Evolutionary conservation across 2,329 filamentous ascomycete genomes (phyloP), one percentile per base, ranked within the genome.

Genomic region (Acrocalymma vagum): DNA sequence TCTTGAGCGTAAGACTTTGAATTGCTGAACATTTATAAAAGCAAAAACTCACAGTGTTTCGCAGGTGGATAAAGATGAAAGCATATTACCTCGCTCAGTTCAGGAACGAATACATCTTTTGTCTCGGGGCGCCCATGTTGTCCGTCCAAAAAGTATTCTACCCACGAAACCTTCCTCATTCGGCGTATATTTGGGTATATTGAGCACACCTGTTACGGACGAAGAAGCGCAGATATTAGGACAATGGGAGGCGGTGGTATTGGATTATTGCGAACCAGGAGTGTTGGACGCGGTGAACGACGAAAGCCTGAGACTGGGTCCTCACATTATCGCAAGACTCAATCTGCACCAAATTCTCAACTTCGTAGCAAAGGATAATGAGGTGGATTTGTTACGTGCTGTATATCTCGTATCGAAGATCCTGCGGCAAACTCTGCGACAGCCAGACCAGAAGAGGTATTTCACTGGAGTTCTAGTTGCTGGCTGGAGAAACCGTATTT

Each of bases 401-500:
- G 47, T 63, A 2, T 52, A 65, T 24, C 31, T 60, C 6, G 29
- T 68, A 18, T 60, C 58, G 2, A 59, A 55, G 27, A 48, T 50
- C 5, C 48, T 65, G n/a, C 45, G 48, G 27, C 41, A 60, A 37
- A 47, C 43, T n/a, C 27, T 65, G 28, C 52, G 62, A 32, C 45
- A 48, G 35, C 53, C 60, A 13, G 33, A 58, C 30, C 45, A 58
- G 18, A 43, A 27, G 21, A 58, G 62, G 33, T 61, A 62, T 28
- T 66, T 65, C 26, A 69, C 63, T 3, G 63, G 65, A 13, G 47
- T 69, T 8, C 50, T 70, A 3, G 31, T 70, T 10, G 61, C 66
- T 15, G 61, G 59, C 5, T 70, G 67, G 67, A 48, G 56, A 20
- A 57, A 63, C 24, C 46, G 53, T n/a, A n/a, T 65, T 4, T 58